Percentiles rank a stretch among this genome's conserved stretches.
phyloP scores from a whole-genome alignment of 257 asterid genomes.

The Ilex asprella region DNA sequence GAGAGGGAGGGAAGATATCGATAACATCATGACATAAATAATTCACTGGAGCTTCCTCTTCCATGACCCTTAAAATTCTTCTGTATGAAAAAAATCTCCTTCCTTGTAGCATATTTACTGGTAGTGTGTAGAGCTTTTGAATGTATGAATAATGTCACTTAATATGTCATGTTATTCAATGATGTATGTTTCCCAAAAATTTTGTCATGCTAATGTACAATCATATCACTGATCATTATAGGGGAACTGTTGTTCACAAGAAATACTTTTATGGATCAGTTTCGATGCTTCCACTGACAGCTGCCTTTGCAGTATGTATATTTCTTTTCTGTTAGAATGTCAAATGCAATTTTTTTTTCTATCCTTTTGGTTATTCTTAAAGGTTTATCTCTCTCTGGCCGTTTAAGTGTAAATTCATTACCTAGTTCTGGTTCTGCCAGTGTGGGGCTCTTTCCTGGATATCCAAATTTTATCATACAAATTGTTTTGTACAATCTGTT shows the following conservation, averaged over 20 bases:
- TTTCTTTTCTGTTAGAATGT: neutral
- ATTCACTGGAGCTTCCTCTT: neutral
- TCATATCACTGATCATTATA: constrained; percentile 14
- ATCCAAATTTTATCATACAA: no score
- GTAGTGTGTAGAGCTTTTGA: no score
- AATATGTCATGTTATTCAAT: neutral
- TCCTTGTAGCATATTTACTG: no score
- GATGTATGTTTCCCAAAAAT: neutral
- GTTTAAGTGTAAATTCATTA: no score
- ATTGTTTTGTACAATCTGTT: neutral
- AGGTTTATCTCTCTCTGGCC: no score
- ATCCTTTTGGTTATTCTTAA: neutral
- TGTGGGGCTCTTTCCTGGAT: no score
- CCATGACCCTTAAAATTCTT: neutral
- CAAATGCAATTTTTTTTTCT: neutral
- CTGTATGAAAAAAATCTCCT: neutral
- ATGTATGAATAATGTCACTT: no score
- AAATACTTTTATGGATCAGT: constrained; percentile 79
- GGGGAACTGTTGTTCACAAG: constrained; percentile 87
- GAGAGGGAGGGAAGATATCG: no score
- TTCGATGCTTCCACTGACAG: constrained; percentile 67
- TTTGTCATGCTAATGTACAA: neutral
- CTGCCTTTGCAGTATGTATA: constrained; percentile 62
- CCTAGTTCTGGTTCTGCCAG: no score
- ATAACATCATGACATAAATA: no score